phyloP scores from a whole-genome alignment of 768 basidiomycete species.

The Myochromella boudieri region DNA sequence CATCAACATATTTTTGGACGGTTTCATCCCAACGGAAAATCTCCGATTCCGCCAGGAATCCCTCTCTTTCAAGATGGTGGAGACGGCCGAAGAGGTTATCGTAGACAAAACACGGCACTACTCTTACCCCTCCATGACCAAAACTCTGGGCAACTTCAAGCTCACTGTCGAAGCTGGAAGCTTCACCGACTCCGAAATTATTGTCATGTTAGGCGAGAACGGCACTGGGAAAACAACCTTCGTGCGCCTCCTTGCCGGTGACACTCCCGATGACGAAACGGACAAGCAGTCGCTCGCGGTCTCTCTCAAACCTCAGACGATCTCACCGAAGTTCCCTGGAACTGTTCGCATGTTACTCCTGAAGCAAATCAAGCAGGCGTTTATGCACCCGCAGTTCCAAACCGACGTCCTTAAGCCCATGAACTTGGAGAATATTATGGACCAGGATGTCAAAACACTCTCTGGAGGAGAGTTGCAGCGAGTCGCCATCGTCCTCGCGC shows the following conservation, averaged over 20 bases:
- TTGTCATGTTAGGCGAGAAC: slow-evolving; percentile 99
- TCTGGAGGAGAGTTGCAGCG: slow-evolving; percentile 98
- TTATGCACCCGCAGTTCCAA: slow-evolving; percentile 99
- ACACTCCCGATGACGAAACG: slow-evolving; percentile 82
- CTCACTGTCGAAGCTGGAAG: slow-evolving; percentile 86
- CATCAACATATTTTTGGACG: slow-evolving; percentile 99
- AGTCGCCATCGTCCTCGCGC: slow-evolving; percentile 91
- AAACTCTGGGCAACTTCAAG: slow-evolving; percentile 95
- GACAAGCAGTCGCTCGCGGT: slow-evolving; percentile 82
- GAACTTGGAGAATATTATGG: slow-evolving; percentile 91
- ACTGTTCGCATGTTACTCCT: slow-evolving; percentile 93
- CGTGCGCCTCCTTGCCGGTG: slow-evolving; percentile 92
- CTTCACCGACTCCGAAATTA: slow-evolving; percentile 99
- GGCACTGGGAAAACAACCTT: slow-evolving; percentile 99
- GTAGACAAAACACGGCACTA: slow-evolving; percentile 88
- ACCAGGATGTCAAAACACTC: slow-evolving; percentile 96
- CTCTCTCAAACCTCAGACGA: slow-evolving; percentile 98
- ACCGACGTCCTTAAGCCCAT: slow-evolving; percentile 98
- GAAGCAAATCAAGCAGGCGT: slow-evolving; percentile 91
- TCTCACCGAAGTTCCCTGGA: slow-evolving; percentile 96
- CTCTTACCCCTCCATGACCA: slow-evolving; percentile 93
- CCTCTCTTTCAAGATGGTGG: slow-evolving; percentile 95
- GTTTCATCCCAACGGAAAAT: slow-evolving; percentile 98
- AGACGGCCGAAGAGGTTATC: slow-evolving; percentile 89
- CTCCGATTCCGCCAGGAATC: slow-evolving; percentile 96